Evolutionary conservation across 2,329 filamentous ascomycete genomes (phyloP), one percentile per base, ranked within the genome.

Genomic region (Ophiostoma angusticollis): DNA sequence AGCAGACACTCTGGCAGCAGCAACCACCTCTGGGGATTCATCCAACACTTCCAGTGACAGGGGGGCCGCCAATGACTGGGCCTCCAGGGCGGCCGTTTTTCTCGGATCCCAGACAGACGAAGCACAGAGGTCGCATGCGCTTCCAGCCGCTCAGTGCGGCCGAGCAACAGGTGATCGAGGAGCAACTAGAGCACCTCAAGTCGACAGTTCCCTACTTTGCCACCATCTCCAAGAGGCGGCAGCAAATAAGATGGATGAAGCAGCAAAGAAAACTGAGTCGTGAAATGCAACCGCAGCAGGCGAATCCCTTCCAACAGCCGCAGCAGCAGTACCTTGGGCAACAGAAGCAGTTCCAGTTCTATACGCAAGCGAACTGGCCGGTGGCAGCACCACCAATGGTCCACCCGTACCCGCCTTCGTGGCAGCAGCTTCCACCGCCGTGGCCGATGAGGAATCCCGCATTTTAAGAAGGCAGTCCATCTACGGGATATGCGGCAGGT

Each of bases 81-180:
- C 25, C 6, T 17, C n/a, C n/a, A n/a, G n/a, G n/a, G n/a, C n/a
- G n/a, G n/a, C n/a, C n/a, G n/a, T n/a, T n/a, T n/a, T n/a, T n/a
- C n/a, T n/a, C 24, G 3, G 11, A 34, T 12, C 14, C 37, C 5
- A 29, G 24, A 18, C 29, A 19, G 6, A n/a, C 19, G 12, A 39
- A 6, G 16, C 27, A 9, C 1, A 21, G 39, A 5, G 28, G 32
- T 5, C 39, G 22, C 7, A 33, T 36, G 9, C 22, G 31, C n/a
- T 44, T 41, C 11, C 19, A 34, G 5, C 35, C 43, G 5, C 33
- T 45, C 6, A 28, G 9, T 13, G 38, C 47, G 1, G 21, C 13
- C 1, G 37, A 40, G 3, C 47, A 49, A 22, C 47, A 49, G 22
- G 33, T 41, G 19, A 41, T 48, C 4, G 47, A 49, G 14, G 45